Evolutionary conservation across 768 basidiomycete species (phyloP).

Genomic region (Tylopilus cervinicoccineus): DNA sequence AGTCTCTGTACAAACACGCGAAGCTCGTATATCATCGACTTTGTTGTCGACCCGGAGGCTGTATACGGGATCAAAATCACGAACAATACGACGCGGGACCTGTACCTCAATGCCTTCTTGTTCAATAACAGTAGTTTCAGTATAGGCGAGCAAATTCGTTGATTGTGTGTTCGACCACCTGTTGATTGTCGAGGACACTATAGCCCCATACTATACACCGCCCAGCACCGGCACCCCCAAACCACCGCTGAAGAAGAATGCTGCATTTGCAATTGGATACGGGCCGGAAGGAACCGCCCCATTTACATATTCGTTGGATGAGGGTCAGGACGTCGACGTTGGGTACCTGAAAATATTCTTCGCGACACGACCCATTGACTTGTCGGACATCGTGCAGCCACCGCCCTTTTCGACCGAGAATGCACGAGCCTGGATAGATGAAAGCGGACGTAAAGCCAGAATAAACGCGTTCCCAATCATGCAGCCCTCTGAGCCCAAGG

Average conservation of each 20-base stretch:
- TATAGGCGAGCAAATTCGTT: conserved; percentile 25
- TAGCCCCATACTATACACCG: conserved; percentile 13
- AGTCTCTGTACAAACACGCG: neutral
- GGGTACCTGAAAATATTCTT: conserved; percentile 44
- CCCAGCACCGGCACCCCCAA: conserved; percentile 1
- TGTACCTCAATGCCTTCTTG: conserved; percentile 41
- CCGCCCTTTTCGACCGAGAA: conserved; percentile 25
- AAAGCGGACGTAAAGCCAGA: too few species aligned
- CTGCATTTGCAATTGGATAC: conserved; percentile 36
- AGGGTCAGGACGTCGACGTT: conserved; percentile 33
- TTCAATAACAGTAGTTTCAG: conserved; percentile 40
- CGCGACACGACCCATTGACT: conserved; percentile 32
- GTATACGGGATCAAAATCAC: conserved; percentile 34
- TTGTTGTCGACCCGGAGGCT: conserved; percentile 21
- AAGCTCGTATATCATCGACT: conserved; percentile 9
- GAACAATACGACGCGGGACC: conserved; percentile 30
- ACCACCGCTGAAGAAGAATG: conserved; percentile 1
- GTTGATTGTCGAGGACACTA: too few species aligned
- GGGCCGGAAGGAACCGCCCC: conserved; percentile 34
- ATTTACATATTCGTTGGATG: conserved; percentile 29
- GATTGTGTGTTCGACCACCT: neutral
- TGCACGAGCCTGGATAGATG: neutral
- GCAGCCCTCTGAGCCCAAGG: too few species aligned
- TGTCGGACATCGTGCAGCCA: conserved; percentile 32
- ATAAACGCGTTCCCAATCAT: too few species aligned